These are phyloP conservation scores for Fusarium sp. DNA, from an alignment of 2,329 filamentous ascomycete genomes.

Conservation along the genomic window DNA sequence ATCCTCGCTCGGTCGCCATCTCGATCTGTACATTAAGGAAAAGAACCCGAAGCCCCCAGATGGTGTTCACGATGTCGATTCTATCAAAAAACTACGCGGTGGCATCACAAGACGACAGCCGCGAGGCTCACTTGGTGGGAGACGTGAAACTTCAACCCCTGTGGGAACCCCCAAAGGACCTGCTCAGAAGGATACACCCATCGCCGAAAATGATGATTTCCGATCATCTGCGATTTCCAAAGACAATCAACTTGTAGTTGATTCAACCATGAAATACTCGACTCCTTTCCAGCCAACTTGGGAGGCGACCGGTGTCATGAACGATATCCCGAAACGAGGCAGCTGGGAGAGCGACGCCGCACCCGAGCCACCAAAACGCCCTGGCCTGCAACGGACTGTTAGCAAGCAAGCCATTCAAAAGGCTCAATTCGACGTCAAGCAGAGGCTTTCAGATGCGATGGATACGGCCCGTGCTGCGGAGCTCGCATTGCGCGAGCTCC, in stretches of 20 bases:
- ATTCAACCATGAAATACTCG: conserved; percentile 67
- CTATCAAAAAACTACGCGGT: conserved; percentile 86
- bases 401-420: conserved; percentile 70
- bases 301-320: conserved; percentile 85
- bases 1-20: conserved; percentile 91
- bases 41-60: conserved; percentile 92
- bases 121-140: conserved; percentile 72
- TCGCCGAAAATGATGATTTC: conserved; percentile 57
- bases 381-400: conserved; percentile 58
- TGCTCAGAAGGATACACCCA: conserved; percentile 57
- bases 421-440: conserved; percentile 74
- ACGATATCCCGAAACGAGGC: conserved; percentile 71
- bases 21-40: conserved; percentile 93
- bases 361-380: conserved; percentile 55
- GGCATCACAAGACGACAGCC: conserved; percentile 90
- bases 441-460: conserved; percentile 76
- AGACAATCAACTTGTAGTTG: conserved; percentile 60
- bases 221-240: conserved; percentile 59
- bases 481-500: conserved; percentile 85
- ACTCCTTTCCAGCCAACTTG: conserved; percentile 73
- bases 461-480: conserved; percentile 89
- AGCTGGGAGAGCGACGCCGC: conserved; percentile 53
- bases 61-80: conserved; percentile 90
- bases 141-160: conserved; percentile 73
- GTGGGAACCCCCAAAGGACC: conserved; percentile 64